Evolutionary conservation across 2,329 filamentous ascomycete species (phyloP).

Genomic region (Fusarium foetens): DNA sequence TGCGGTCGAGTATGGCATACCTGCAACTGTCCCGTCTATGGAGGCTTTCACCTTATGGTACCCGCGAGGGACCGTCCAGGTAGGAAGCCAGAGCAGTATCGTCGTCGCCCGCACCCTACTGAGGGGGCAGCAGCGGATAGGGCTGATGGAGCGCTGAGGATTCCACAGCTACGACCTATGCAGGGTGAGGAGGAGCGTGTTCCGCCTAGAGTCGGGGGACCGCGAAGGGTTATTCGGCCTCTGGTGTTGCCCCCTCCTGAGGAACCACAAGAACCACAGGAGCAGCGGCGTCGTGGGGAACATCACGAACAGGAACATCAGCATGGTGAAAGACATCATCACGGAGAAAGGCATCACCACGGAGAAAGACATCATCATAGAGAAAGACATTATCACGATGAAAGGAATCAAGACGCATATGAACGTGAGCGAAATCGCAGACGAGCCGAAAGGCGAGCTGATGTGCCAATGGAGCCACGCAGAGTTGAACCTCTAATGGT

Average conservation of each 20-base stretch:
- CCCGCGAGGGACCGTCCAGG: conserved; percentile 26
- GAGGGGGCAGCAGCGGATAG: neutral
- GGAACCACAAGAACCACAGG: neutral
- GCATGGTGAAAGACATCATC: neutral
- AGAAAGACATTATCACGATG: neutral
- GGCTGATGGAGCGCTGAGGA: neutral
- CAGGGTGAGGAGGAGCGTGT: conserved; percentile 11
- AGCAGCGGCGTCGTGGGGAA: neutral
- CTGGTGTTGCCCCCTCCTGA: neutral
- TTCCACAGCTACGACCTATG: conserved; percentile 29
- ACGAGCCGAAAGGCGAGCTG: neutral
- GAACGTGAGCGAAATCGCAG: neutral
- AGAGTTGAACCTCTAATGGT: neutral
- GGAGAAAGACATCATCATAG: neutral
- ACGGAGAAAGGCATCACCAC: neutral
- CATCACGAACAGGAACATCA: neutral
- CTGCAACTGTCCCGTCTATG: conserved; percentile 47
- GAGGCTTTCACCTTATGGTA: conserved; percentile 8
- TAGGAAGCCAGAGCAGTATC: conserved; percentile 29
- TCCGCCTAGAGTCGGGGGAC: neutral
- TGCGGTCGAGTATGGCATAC: conserved; percentile 57
- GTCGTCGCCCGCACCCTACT: conserved; percentile 1
- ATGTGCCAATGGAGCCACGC: too few relatives aligned
- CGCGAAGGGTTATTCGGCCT: neutral
- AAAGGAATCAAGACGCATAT: neutral